A percentile compares a stretch with the other conserved stretches of the same genome.
These are phyloP conservation scores for Tulasnella sp. DNA, from an alignment of 768 basidiomycete species.

Conservation along the genomic window DNA sequence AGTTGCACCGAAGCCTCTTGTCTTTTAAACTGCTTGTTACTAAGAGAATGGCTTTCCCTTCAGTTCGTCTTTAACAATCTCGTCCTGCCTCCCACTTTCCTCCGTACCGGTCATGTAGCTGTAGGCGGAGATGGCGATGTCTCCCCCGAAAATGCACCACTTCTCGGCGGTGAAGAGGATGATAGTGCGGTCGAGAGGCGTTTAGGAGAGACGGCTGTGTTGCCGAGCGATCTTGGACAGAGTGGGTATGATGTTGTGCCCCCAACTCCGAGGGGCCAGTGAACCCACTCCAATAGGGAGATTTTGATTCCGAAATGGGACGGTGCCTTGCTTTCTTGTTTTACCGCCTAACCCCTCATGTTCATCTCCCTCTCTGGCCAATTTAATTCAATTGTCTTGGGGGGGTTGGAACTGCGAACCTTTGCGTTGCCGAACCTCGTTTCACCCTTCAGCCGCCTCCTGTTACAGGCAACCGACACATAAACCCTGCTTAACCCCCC, in stretches of 20 bases:
- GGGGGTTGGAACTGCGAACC: too few relatives aligned
- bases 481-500: too few relatives aligned
- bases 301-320: background rate
- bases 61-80: slow-evolving; percentile 89
- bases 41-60: background rate
- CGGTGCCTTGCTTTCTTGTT: background rate
- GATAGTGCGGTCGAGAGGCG: slow-evolving; percentile 43
- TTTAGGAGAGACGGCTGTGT: slow-evolving; percentile 71
- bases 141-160: slow-evolving; percentile 16
- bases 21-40: background rate
- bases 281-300: background rate
- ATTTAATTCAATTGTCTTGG: too few relatives aligned
- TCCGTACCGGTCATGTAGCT: slow-evolving; percentile 34
- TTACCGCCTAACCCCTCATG: background rate
- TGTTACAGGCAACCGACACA: too few relatives aligned
- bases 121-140: slow-evolving; percentile 5
- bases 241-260: slow-evolving; percentile 71
- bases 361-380: too few relatives aligned
- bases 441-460: too few relatives aligned
- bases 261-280: slow-evolving; percentile 12
- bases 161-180: slow-evolving; percentile 25
- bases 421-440: too few relatives aligned
- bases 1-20: slow-evolving; percentile 25
- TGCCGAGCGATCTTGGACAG: slow-evolving; percentile 74
- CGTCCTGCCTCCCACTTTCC: slow-evolving; percentile 54